A percentile compares a stretch with the other conserved stretches of the same genome.
Conservation (phyloP, 192 early-diverging fungal genomes). For the Coemansia sp. region DNA sequence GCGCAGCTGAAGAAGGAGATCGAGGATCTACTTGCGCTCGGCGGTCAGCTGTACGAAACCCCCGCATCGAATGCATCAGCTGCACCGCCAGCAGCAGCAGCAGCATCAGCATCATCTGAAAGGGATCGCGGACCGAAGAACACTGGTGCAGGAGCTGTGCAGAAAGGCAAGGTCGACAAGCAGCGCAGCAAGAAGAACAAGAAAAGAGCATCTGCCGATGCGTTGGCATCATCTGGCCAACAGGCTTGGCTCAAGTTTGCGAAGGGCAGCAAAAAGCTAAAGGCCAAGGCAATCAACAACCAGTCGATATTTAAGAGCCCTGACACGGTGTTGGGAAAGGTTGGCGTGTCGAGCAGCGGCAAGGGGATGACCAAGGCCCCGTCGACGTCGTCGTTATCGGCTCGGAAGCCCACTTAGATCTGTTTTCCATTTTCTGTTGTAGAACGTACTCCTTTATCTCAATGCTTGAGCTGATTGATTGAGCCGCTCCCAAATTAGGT, state of each 20-base stretch:
- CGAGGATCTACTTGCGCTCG: slow-evolving; percentile 30
- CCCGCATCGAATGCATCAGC: slow-evolving; percentile 1
- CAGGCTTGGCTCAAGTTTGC: slow-evolving; percentile 54
- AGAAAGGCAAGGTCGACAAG: slow-evolving; percentile 24
- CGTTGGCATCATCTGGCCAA: slow-evolving; percentile 22
- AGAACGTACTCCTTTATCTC: not conserved
- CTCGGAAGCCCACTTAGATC: not conserved
- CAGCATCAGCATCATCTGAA: not conserved
- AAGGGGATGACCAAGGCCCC: slow-evolving; percentile 45
- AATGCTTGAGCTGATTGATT: not conserved
- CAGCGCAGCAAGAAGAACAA: slow-evolving; percentile 13
- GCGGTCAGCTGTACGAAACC: slow-evolving; percentile 19
- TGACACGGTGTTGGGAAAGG: slow-evolving; percentile 36
- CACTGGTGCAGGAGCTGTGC: slow-evolving; percentile 1
- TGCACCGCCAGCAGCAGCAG: not conserved
- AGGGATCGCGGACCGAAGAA: not conserved
- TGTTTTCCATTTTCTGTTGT: not conserved
- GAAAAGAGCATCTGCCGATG: slow-evolving; percentile 4
- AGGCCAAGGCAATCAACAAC: slow-evolving; percentile 50
- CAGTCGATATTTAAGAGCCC: slow-evolving; percentile 54
- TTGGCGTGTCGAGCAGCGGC: slow-evolving; percentile 48
- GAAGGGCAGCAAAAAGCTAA: slow-evolving; percentile 39
- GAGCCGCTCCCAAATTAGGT: too few species aligned
- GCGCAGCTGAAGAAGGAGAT: slow-evolving; percentile 41
- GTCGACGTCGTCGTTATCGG: not conserved